phyloP scores from a whole-genome alignment of 2,329 filamentous ascomycete species.

The Didymella sp. region DNA sequence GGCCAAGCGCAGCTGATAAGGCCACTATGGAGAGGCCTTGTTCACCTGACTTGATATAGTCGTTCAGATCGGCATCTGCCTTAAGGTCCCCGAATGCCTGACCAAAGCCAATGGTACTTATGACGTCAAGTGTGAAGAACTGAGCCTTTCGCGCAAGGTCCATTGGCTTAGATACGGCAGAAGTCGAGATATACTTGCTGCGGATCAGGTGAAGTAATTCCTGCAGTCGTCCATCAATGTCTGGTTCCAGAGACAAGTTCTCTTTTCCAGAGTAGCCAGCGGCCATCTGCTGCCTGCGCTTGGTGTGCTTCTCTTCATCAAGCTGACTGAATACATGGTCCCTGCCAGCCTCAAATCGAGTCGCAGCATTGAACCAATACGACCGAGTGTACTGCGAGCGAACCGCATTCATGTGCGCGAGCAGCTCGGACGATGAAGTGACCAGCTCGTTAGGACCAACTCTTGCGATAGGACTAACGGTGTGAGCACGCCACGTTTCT shows the following conservation, averaged over 20 bases:
- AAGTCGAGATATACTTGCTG: slow-evolving; percentile 49
- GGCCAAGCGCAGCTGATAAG: slow-evolving; percentile 18
- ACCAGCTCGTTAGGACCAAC: slow-evolving; percentile 58
- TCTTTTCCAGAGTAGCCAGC: slow-evolving; percentile 62
- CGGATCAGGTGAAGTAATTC: slow-evolving; percentile 58
- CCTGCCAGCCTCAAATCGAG: slow-evolving; percentile 57
- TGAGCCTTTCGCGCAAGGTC: slow-evolving; percentile 58
- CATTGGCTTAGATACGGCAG: slow-evolving; percentile 34
- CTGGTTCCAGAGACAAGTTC: slow-evolving; percentile 57
- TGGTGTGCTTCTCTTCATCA: slow-evolving; percentile 55
- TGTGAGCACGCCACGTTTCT: not conserved
- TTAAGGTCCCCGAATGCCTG: slow-evolving; percentile 58
- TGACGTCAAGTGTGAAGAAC: slow-evolving; percentile 63
- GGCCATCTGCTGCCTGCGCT: slow-evolving; percentile 54
- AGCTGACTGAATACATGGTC: slow-evolving; percentile 61
- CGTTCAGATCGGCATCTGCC: slow-evolving; percentile 56
- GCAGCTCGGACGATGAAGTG: slow-evolving; percentile 57
- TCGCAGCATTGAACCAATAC: slow-evolving; percentile 40
- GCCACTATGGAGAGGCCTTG: slow-evolving; percentile 26
- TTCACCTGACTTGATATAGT: slow-evolving; percentile 53
- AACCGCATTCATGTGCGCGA: slow-evolving; percentile 51
- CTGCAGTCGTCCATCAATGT: slow-evolving; percentile 56
- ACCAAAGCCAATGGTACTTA: slow-evolving; percentile 61
- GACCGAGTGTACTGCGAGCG: slow-evolving; percentile 51
- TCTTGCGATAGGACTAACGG: slow-evolving; percentile 47